A percentile compares a stretch with the other conserved stretches of the same genome.
Conservation (phyloP, 495 filamentous ascomycete species). For the Podospora comata region DNA sequence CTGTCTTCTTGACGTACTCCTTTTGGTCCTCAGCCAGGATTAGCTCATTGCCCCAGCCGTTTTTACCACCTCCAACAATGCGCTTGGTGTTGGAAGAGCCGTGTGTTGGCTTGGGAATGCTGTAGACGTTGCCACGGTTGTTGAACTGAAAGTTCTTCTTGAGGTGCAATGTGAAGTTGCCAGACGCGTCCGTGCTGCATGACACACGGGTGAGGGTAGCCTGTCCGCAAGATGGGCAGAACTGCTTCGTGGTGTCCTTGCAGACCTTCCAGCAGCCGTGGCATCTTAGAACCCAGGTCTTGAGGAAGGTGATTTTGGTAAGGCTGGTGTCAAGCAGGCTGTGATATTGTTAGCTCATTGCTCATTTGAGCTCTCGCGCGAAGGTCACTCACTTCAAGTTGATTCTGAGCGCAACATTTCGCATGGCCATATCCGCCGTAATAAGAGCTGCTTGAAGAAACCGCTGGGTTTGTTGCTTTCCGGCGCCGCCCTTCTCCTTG, state of each 20-base stretch:
- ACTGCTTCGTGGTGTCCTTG: slow-evolving; percentile 84
- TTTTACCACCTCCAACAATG: slow-evolving; percentile 73
- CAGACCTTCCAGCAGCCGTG: slow-evolving; percentile 88
- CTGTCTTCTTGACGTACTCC: slow-evolving; percentile 69
- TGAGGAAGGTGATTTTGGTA: slow-evolving; percentile 71
- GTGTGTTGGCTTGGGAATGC: slow-evolving; percentile 84
- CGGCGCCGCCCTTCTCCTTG: slow-evolving; percentile 52
- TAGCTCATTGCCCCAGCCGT: slow-evolving; percentile 74
- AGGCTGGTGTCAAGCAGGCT: slow-evolving; percentile 72
- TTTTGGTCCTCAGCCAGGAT: slow-evolving; percentile 95
- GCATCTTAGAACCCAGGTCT: slow-evolving; percentile 85
- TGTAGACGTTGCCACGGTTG: slow-evolving; percentile 82
- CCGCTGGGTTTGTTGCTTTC: slow-evolving; percentile 51
- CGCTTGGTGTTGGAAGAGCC: slow-evolving; percentile 75
- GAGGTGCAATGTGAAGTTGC: slow-evolving; percentile 81
- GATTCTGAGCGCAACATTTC: slow-evolving; percentile 91
- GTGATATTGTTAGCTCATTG: slow-evolving; percentile 13
- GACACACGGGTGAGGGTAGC: slow-evolving; percentile 80
- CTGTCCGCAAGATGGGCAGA: slow-evolving; percentile 88
- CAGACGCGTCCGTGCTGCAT: slow-evolving; percentile 75
- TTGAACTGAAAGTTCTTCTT: slow-evolving; percentile 98
- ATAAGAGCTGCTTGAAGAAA: slow-evolving; percentile 79
- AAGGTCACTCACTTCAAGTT: slow-evolving; percentile 62
- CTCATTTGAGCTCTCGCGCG: neutral
- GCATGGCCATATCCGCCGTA: slow-evolving; percentile 94